Base-by-base conservation (phyloP, 345 rosid genomes). In the Lepidium africanum region DNA sequence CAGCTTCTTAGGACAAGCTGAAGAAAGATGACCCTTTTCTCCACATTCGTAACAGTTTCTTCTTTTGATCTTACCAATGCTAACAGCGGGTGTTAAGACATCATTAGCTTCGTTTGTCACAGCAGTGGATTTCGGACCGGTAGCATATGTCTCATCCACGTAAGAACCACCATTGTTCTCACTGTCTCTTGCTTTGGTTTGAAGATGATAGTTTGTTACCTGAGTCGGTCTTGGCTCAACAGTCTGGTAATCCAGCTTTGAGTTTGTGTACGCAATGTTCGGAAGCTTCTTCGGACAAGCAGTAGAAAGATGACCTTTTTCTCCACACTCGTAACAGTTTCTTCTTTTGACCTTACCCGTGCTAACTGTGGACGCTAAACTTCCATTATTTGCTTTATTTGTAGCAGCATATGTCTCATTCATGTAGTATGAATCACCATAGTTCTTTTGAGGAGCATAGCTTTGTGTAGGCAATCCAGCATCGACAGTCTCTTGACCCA, bases 21-120 rank as follows among this genome's bases (percentile, higher is more conserved):
- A 73, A 67, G 91, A 90, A 25, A 87, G 69, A 65, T 88, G 96
- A 33, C 95, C 92, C 73, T 83, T 88, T 74, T 81, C 80, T 38
- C 89, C 87, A 51, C 96, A 88, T 30, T 87, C 86, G 9, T 85
- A 87, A 82, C 97, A 93, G 37, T 75, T 82, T 67, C 97, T 82
- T 76, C 89, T 79, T 71, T 79, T 85, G 60, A 90, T 80, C 87
- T 90, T 93, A 45, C 94, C 85, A 23, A 68, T 78, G 65, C 67
- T 72, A 69, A 76, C 67, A 13, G 1, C 56, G 1, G 69, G 33
- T 42, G 47, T 46, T 30, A 46, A 16, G 41, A n/a, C 77, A 7
- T 65, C 59, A 54, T 66, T 39, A 59, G 76, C 36, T 30, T 27
- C 78, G 42, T 38, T 23, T n/a, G 47, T 43, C 39, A 41, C 42